Base-by-base conservation (phyloP, 2,329 filamentous ascomycete genomes). In the Scortechinia acanthostroma region DNA sequence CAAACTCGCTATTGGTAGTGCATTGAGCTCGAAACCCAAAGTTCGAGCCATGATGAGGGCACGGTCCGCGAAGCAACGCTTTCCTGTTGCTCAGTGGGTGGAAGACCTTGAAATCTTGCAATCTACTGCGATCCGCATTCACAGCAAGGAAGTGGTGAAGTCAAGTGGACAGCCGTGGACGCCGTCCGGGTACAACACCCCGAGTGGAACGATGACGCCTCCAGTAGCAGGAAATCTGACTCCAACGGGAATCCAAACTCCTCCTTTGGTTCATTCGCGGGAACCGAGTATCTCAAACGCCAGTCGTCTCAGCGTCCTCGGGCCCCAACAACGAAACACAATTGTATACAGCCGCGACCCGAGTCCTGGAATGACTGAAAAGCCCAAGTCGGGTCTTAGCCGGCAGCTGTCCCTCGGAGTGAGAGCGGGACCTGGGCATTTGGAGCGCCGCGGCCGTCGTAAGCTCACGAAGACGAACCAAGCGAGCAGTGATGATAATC, bases 41-140 rank as follows among this genome's bases (percentile, higher is more conserved):
- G 73, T 73, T 21, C 66, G 80, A 45, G 74, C 75, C 1, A 67
- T 74, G 53, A 85, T 85, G 80, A 70, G 80, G 55, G 80, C 80
- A 30, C 70, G 77, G 47, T 80, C 77, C 17, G 77, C 76, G 3
- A 77, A 78, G 51, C 80, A 85, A 54, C 71, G 80, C 22, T 85
- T 85, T 62, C 80, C 80, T 15, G 79, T 85, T 14, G 76, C 74
- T 3, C 77, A 83, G 53, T 85, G 80, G 80, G 69, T 82, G 44
- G 74, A 82, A 52, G 77, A 80, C 49, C 62, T 84, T 6, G 79
- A 82, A 49, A 77, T 74, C 33, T 67, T 85, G 16, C 80, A 85
- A 53, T 64, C 64, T 14, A 77, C 73, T 6, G 70, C 78, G 0
- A 83, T 84, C 55, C 72, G 73, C 43, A 68, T 80, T 15, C 71